Base-by-base conservation (phyloP, 495 filamentous ascomycete genomes). In the Aspergillus bertholletiae region DNA sequence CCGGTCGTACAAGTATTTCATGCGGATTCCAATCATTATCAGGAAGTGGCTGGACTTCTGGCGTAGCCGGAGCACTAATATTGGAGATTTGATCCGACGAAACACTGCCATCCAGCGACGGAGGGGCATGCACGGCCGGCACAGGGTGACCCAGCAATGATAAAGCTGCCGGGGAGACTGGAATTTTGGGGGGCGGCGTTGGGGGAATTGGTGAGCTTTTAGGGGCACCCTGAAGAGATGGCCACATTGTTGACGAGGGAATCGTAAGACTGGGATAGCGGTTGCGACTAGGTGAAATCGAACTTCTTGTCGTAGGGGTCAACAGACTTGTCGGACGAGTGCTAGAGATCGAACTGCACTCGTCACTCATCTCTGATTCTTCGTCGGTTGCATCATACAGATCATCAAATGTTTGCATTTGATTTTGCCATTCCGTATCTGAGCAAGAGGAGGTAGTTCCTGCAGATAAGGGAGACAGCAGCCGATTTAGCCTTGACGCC, bases 31-130 rank as follows among this genome's bases (percentile, higher is more conserved):
- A 73, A 30, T 71, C 78, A 40, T 64, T 74, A 51, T 76, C 77
- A 5, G 81, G 79, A 44, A 80, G 66, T 27, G 78, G 77, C 24
- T 82, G 82, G 30, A 88, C 74, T 45, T 90, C 80, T 18, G 92
- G 92, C 7, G 92, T 97, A 5, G 85, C 81, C 5, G 92, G 89
- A 20, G 87, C 88, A 61, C 87, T 93, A 52, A 90, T 76, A 47
- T 77, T 75, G 7, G 88, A 89, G 69, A 92, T 78, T 61, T 95
- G 90, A 58, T 96, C 90, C 7, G 90, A 95, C 17, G 84, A 86
- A 37, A 92, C 57, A 71, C 90, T 95, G 8, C 90, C 92, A 77
- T 96, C 90, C 3, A 97, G 80, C 9, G 92, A 96, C 7, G 92
- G 92, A 7, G 91, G 84, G 0, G 89, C 86, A 60, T 88, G 89